Base-by-base conservation (phyloP, 306 rosid genomes). In the Alnus glutinosa region DNA sequence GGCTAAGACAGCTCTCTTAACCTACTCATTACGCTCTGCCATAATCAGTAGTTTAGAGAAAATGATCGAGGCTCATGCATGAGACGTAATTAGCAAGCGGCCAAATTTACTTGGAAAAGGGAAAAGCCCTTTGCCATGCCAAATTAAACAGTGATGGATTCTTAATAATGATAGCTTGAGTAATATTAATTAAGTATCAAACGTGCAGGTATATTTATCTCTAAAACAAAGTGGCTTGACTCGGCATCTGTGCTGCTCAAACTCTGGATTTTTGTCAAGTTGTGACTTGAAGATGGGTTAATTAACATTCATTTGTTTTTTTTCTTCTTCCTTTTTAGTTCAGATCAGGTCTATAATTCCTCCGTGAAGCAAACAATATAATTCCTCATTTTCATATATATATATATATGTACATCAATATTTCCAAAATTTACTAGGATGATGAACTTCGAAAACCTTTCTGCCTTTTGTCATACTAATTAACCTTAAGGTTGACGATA, bases 1-100 rank as follows among this genome's bases (percentile, higher is more conserved):
- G 98, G 98, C 99, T 77, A 88, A 90, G 89, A 88, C 90, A 91
- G 91, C 97, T 91, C 58, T 64, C 78, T 89, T 91, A 78, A 93
- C 98, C 84, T 90, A 95, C 86, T 86, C 87, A 62, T 67, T 6
- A 42, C 80, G 81, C 49, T 5, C 66, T 59, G 62, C 76, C 72
- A 78, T 79, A 69, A 89, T 83, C 78, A 81, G 78, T 74, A 48
- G 82, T 75, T 71, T 46, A 47, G 36, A 57, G 78, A 80, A 80
- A 80, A 61, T 36, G 48, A 23, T 23, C 28, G 28, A 16, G 69
- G 5, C 49, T 39, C 4, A 23, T 23, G 28, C 28, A 23, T 68
- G 79, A 62, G 75, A 75, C 42, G 55, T 28, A 64, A 62, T 73
- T 46, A 86, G 75, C 82, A 84, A 80, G 58, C 74, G 9, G 79